These are phyloP conservation scores for Rutstroemia sydowiana DNA, from an alignment of 2,329 filamentous ascomycete species.

Conservation along the genomic window DNA sequence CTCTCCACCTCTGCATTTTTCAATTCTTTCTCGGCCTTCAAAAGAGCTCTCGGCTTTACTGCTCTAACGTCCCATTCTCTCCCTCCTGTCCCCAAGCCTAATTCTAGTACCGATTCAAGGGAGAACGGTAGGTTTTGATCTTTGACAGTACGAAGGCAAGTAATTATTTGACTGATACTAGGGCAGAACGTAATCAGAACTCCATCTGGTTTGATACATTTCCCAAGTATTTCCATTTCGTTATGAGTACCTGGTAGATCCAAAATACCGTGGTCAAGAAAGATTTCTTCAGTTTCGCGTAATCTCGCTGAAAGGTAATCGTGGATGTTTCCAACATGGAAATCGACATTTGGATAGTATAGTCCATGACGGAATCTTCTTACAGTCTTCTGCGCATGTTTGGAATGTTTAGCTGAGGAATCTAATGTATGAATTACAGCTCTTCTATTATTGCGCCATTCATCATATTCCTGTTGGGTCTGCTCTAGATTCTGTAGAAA, in stretches of 20 bases:
- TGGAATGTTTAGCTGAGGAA: constrained; percentile 51
- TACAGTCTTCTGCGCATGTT: constrained; percentile 57
- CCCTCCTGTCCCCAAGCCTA: constrained; percentile 46
- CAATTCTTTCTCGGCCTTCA: constrained; percentile 15
- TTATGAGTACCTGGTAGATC: constrained; percentile 61
- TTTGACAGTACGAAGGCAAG: constrained; percentile 50
- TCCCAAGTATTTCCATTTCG: constrained; percentile 41
- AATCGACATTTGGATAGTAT: constrained; percentile 65
- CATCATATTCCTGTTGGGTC: constrained; percentile 13
- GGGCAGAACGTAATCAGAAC: constrained; percentile 66
- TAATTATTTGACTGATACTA: constrained; percentile 69
- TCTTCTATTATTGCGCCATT: constrained; percentile 38
- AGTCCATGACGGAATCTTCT: constrained; percentile 60
- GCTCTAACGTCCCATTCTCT: constrained; percentile 57
- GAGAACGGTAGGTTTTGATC: constrained; percentile 45
- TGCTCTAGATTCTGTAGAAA: not conserved
- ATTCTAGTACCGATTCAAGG: constrained; percentile 53
- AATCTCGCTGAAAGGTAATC: constrained; percentile 53
- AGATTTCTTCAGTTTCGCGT: constrained; percentile 41
- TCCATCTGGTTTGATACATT: constrained; percentile 57
- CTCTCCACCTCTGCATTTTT: not conserved
- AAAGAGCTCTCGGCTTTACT: constrained; percentile 30
- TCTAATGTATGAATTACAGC: constrained; percentile 74
- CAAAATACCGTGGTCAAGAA: constrained; percentile 64
- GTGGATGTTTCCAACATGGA: constrained; percentile 61